phyloP scores from a whole-genome alignment of 768 basidiomycete genomes.

The Suillus tomentosus region DNA sequence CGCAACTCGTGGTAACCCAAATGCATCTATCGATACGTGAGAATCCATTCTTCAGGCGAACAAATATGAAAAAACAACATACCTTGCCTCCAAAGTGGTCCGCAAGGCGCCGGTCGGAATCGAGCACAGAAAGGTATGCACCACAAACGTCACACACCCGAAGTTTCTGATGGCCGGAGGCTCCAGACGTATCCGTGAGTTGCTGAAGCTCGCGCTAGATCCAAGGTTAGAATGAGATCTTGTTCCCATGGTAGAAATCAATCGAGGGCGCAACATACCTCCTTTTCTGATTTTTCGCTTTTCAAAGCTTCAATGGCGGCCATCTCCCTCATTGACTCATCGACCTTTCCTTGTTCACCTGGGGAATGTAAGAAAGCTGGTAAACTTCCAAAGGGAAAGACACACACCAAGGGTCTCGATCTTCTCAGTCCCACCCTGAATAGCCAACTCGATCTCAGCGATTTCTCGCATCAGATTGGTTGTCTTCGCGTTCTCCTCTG shows the following conservation, averaged over 20 bases:
- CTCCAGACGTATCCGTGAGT: conserved; percentile 96
- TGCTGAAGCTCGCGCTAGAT: conserved; percentile 88
- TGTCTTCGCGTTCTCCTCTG: conserved; percentile 99
- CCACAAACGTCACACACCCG: conserved; percentile 99
- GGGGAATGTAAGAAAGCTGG: conserved; percentile 9
- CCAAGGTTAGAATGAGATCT: conserved; percentile 10
- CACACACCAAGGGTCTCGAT: conserved; percentile 86
- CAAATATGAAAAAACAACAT: conserved; percentile 32
- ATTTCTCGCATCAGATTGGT: conserved; percentile 99
- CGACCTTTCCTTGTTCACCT: conserved; percentile 99
- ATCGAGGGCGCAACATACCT: conserved; percentile 48
- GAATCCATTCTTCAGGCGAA: conserved; percentile 29
- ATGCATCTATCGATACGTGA: conserved; percentile 78
- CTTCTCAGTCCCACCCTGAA: conserved; percentile 98
- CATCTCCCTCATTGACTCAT: conserved; percentile 98
- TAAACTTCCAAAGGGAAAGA: conserved; percentile 19
- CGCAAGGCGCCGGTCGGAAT: conserved; percentile 96
- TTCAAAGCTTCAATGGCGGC: conserved; percentile 97
- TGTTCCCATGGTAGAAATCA: conserved; percentile 14
- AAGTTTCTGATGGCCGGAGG: conserved; percentile 99
- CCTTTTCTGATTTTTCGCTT: conserved; percentile 93
- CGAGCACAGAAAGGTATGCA: conserved; percentile 96
- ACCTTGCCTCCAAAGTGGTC: conserved; percentile 99
- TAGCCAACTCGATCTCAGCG: conserved; percentile 97
- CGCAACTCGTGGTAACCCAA: conserved; percentile 97